These are phyloP conservation scores for Plasmodium vinckei DNA, from an alignment of 169 alveolate genomes.

Conservation along the genomic window DNA sequence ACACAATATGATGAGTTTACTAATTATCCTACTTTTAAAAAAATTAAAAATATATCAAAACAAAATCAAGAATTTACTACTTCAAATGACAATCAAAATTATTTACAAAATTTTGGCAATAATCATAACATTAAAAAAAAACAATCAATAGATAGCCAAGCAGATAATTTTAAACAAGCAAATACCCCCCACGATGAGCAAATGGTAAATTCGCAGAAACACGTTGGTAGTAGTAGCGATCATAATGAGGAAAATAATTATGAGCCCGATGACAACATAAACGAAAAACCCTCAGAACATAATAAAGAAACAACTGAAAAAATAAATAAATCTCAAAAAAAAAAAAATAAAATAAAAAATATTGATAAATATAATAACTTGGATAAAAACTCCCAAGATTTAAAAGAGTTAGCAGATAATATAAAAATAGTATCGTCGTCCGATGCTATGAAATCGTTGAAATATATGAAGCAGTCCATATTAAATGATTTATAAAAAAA, in stretches of 20 bases:
- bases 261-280: neutral
- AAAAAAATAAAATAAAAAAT: neutral
- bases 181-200: too few species aligned
- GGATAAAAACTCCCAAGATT: slow-evolving; percentile 16
- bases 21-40: too few species aligned
- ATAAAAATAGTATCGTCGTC: slow-evolving; percentile 65
- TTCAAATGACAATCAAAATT: too few species aligned
- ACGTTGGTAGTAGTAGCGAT: neutral
- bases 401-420: slow-evolving; percentile 58
- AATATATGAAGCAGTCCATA: slow-evolving; percentile 69
- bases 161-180: neutral
- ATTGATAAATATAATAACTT: slow-evolving; percentile 16
- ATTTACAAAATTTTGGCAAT: too few species aligned
- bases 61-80: too few species aligned
- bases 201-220: too few species aligned
- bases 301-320: neutral
- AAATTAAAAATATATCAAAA: too few species aligned
- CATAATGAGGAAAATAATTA: neutral
- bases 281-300: neutral
- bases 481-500: slow-evolving; percentile 66
- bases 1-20: too few species aligned
- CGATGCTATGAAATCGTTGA: slow-evolving; percentile 59
- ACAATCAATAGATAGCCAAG: neutral
- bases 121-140: too few species aligned
- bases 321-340: neutral